Evolutionary conservation across 192 early-diverging fungal genomes (phyloP).

Genomic region (Linnemannia exigua): DNA sequence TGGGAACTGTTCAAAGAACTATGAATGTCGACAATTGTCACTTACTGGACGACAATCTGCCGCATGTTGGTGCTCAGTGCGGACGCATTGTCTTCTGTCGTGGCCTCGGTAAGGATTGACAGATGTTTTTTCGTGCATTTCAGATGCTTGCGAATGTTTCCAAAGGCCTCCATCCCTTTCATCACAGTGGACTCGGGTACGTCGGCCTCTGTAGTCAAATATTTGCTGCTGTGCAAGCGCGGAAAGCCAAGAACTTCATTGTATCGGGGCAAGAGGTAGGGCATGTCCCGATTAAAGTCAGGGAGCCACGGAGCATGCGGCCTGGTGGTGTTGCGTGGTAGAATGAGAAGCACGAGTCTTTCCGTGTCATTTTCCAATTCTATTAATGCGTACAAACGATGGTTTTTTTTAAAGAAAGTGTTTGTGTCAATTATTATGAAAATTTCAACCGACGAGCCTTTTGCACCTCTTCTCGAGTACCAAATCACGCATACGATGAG

Average conservation of each 20-base stretch:
- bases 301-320: conserved; percentile 44
- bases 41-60: neutral
- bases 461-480: no score
- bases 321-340: conserved; percentile 19
- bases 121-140: neutral
- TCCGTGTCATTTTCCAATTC: conserved; percentile 1
- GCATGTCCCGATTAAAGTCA: conserved; percentile 34
- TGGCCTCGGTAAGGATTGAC: neutral
- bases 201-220: neutral
- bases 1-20: no score
- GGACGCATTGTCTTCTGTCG: neutral
- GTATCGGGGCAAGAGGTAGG: neutral
- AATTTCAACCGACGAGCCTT: no score
- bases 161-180: neutral
- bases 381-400: neutral
- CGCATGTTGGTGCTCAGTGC: neutral
- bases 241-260: neutral
- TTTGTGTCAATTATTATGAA: neutral
- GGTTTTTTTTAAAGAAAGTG: no score
- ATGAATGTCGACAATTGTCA: neutral
- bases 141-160: neutral
- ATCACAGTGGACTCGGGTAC: neutral
- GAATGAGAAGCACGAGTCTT: conserved; percentile 37
- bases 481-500: neutral
- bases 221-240: neutral